Evolutionary conservation across 1,284 basidiomycete species (phyloP).

Genomic region (Calocybe gambosa): DNA sequence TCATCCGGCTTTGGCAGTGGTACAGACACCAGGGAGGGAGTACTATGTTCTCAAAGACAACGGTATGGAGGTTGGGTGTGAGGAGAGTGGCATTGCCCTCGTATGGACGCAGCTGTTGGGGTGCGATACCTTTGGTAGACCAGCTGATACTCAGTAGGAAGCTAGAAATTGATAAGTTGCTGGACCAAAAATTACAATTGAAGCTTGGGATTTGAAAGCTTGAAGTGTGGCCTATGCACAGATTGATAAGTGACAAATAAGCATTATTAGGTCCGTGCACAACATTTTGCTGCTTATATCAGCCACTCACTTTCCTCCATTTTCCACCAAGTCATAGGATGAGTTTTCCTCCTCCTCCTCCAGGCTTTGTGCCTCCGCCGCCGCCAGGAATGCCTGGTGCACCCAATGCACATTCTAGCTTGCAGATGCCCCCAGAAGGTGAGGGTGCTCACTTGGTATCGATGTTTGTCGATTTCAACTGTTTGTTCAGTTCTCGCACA

Average conservation of each 20-base stretch:
- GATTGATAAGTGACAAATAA: too few relatives aligned
- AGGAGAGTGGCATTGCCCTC: constrained; percentile 59
- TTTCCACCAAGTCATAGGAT: constrained; percentile 32
- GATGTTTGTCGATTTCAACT: constrained; percentile 10
- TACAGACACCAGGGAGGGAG: constrained; percentile 61
- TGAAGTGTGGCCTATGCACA: too few relatives aligned
- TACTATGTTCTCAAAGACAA: constrained; percentile 66
- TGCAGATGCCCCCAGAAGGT: constrained; percentile 69
- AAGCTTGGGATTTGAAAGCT: too few relatives aligned
- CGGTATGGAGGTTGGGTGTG: constrained; percentile 69
- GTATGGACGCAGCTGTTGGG: constrained; percentile 58
- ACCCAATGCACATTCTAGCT: constrained; percentile 43
- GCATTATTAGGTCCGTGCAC: constrained; percentile 37
- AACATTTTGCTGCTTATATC: constrained; percentile 28
- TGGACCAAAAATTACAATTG: constrained; percentile 3
- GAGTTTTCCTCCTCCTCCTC: constrained; percentile 51
- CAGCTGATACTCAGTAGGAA: background rate
- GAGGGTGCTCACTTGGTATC: constrained; percentile 10
- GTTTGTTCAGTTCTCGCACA: constrained; percentile 48
- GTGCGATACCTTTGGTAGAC: constrained; percentile 32
- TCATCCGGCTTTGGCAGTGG: constrained; percentile 57
- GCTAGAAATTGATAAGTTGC: background rate
- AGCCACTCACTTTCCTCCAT: constrained; percentile 19
- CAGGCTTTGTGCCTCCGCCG: constrained; percentile 55
- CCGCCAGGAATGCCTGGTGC: constrained; percentile 59